These are phyloP conservation scores for Geranium rotundifolium DNA, from an alignment of 345 rosid genomes.

Conservation along the genomic window DNA sequence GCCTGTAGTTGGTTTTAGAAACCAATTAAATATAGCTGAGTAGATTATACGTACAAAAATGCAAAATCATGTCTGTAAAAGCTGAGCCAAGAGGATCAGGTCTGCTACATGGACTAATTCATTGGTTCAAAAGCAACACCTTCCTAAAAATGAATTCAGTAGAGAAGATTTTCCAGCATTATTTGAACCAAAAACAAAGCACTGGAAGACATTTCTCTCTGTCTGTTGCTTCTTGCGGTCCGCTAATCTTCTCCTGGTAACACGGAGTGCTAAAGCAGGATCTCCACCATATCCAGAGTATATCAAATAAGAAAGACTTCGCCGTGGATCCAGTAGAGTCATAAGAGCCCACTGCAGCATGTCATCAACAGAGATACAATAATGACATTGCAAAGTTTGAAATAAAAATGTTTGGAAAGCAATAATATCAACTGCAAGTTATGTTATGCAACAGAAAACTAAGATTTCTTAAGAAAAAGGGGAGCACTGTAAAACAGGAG, in stretches of 20 bases:
- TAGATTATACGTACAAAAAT: neutral
- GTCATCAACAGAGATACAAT: neutral
- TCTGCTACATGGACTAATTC: conserved; percentile 1
- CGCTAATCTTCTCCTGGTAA: conserved; percentile 52
- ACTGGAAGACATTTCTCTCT: conserved; percentile 58
- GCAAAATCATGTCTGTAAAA: conserved; percentile 4
- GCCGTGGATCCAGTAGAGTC: conserved; percentile 52
- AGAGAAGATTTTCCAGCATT: conserved; percentile 69
- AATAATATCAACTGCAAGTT: too few relatives aligned
- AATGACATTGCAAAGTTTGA: neutral
- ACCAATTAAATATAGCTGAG: conserved; percentile 4
- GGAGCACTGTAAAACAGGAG: too few relatives aligned
- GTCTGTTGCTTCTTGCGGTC: conserved; percentile 69
- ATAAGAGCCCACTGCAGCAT: conserved; percentile 64
- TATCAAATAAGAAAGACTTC: conserved; percentile 55
- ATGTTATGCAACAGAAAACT: too few relatives aligned
- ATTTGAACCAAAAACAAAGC: conserved; percentile 64
- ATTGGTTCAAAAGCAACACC: conserved; percentile 26
- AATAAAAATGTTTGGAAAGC: neutral
- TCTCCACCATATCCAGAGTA: conserved; percentile 61
- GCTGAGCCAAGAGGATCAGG: conserved; percentile 6
- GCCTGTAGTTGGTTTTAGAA: conserved; percentile 25
- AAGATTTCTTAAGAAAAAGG: too few relatives aligned
- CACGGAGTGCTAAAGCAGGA: conserved; percentile 46
- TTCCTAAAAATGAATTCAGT: conserved; percentile 57